Conservation (phyloP, 305 asterid genomes). For the Euphrasia arctica region DNA sequence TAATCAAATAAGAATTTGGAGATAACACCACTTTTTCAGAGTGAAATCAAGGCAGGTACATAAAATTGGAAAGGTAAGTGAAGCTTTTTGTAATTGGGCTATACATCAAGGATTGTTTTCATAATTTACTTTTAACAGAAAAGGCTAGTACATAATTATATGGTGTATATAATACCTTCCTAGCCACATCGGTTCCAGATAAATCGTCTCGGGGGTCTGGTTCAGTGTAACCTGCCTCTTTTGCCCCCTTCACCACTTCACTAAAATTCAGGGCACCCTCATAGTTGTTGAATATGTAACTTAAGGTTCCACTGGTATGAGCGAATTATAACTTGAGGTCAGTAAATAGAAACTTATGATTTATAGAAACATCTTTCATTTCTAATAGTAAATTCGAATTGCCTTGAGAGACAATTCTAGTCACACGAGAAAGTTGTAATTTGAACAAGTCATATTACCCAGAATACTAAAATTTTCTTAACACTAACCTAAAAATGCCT, state of each 20-base stretch:
- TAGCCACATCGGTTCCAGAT: conserved; percentile 96
- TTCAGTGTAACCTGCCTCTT: conserved; percentile 92
- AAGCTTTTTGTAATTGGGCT: neutral
- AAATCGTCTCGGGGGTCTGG: conserved; percentile 99
- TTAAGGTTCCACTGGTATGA: conserved; percentile 91
- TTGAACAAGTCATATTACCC: neutral
- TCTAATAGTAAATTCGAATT: neutral
- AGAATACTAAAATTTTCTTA: neutral
- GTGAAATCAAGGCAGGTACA: neutral
- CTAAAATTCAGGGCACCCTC: conserved; percentile 67
- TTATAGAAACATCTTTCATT: neutral
- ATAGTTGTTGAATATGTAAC: conserved; percentile 95
- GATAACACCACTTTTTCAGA: neutral
- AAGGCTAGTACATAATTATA: conserved; percentile 13
- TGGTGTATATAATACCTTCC: conserved; percentile 64
- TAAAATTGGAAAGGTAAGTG: neutral
- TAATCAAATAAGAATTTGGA: neutral
- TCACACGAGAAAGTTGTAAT: neutral
- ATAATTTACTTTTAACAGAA: neutral
- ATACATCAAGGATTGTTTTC: neutral
- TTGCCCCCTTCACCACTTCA: conserved; percentile 94
- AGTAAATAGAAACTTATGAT: conserved; percentile 17
- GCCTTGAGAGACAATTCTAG: neutral
- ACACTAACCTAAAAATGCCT: conserved; percentile 87
- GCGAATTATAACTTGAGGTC: conserved; percentile 25